Evolutionary conservation across 2,329 filamentous ascomycete species (phyloP), one percentile per base, ranked within the genome.

Genomic region (Cladosporium sp.): DNA sequence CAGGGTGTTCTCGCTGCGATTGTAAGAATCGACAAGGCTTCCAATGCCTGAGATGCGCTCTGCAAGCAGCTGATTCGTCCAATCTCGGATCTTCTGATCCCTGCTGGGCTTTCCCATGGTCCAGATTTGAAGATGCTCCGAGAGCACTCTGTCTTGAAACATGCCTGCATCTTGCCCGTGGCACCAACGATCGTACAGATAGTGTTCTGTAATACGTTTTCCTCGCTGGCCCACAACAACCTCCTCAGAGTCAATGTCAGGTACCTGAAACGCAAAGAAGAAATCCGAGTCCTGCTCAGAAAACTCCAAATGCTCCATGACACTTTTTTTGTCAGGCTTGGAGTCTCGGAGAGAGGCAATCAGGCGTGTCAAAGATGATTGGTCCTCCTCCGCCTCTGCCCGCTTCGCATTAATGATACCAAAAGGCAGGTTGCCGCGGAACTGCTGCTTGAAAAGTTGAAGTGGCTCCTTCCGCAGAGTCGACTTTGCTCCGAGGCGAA

Each of bases 401-500:
- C 57, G 50, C 7, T 51, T 16, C 2, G 15, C 11, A 1, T 58
- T 53, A 3, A 59, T 55, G 0, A 54, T 38, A 3, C 64, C 55
- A 43, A 66, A 71, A 1, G 68, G 20, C 0, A 52, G 53, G 1
- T 50, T 52, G n/a, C 61, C 69, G 50, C 72, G 67, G 0, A 59
- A 46, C 0, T 70, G 66, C 7, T 83, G 69, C 47, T 78, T 80
- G 7, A 73, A 62, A 0, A 60, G 58, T 13, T 75, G 59, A 0
- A 86, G 62, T 3, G 63, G 56, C 25, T 76, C 70, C 0, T 79
- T 82, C 49, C 80, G 40, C 18, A 40, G 13, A 4, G 56, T 78
- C 2, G 75, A 80, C 22, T 74, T 74, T 1, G 73, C 74, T 0
- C 84, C 83, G 3, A 86, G 77, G 0, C 83, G 79, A 29, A 86